Evolutionary conservation across 2,329 filamentous ascomycete species (phyloP).

Genomic region (Fusarium sororula): DNA sequence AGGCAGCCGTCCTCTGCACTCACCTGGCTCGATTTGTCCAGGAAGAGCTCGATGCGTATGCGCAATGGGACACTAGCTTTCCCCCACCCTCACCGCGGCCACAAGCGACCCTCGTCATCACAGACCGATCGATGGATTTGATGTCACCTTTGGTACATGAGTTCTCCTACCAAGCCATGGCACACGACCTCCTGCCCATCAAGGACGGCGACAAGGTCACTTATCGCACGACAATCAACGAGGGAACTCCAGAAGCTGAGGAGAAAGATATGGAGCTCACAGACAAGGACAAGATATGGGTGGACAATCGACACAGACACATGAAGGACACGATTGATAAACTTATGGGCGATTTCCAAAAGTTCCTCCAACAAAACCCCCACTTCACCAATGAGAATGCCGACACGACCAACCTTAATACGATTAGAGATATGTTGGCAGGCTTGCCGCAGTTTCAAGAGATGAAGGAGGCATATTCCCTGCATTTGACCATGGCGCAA

Average conservation of each 20-base stretch:
- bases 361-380: constrained; percentile 89
- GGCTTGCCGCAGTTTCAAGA: constrained; percentile 94
- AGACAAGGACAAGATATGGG: constrained; percentile 94
- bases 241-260: constrained; percentile 74
- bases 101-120: constrained; percentile 83
- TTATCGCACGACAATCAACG: constrained; percentile 82
- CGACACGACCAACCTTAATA: constrained; percentile 80
- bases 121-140: constrained; percentile 92
- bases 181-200: constrained; percentile 89
- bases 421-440: constrained; percentile 96
- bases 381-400: constrained; percentile 83
- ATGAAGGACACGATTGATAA: constrained; percentile 99
- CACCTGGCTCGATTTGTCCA: constrained; percentile 93
- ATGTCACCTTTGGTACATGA: constrained; percentile 90
- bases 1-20: constrained; percentile 86
- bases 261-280: constrained; percentile 91
- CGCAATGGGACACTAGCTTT: constrained; percentile 84
- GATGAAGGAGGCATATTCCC: constrained; percentile 92
- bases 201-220: constrained; percentile 88
- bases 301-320: constrained; percentile 91
- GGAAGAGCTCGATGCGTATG: constrained; percentile 89
- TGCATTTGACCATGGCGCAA: constrained; percentile 96
- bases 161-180: constrained; percentile 99
- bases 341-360: constrained; percentile 90
- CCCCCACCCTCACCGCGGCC: constrained; percentile 82